Evolutionary conservation across 345 rosid species (phyloP).

Genomic region (Citrus reticulata): DNA sequence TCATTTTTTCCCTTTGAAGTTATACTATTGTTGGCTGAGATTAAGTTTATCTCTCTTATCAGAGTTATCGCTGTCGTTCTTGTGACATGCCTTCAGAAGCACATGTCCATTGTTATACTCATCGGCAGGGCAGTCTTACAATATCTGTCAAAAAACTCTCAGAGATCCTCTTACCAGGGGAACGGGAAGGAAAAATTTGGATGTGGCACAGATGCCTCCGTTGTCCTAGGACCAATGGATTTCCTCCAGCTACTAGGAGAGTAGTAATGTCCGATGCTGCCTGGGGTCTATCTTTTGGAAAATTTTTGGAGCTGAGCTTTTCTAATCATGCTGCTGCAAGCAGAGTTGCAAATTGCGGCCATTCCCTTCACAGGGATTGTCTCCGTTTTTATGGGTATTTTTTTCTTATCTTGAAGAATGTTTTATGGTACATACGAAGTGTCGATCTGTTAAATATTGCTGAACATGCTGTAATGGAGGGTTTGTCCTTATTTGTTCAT

Average conservation of each 20-base stretch:
- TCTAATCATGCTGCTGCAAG: constrained; percentile 99
- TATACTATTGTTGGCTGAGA: not conserved
- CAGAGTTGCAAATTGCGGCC: constrained; percentile 98
- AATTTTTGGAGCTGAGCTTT: constrained; percentile 95
- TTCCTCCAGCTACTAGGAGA: constrained; percentile 93
- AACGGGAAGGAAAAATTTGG: constrained; percentile 95
- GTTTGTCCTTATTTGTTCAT: not conserved
- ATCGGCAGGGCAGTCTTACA: constrained; percentile 91
- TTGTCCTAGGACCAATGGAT: constrained; percentile 78
- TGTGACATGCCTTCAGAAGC: constrained; percentile 97
- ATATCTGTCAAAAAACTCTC: constrained; percentile 84
- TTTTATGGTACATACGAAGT: not conserved
- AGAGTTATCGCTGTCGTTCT: constrained; percentile 66
- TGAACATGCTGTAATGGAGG: not conserved
- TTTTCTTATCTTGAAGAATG: constrained; percentile 5
- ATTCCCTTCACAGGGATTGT: constrained; percentile 98
- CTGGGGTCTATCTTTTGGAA: constrained; percentile 96
- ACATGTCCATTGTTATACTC: constrained; percentile 92
- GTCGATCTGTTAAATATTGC: not conserved
- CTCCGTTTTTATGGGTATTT: constrained; percentile 96
- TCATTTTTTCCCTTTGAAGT: not conserved
- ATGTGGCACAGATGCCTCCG: constrained; percentile 99
- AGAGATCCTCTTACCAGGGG: constrained; percentile 67
- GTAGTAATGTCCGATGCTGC: constrained; percentile 98
- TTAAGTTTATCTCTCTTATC: constrained; percentile 21